Evolutionary conservation across 2,329 filamentous ascomycete genomes (phyloP).

Genomic region (Fusarium continuum): DNA sequence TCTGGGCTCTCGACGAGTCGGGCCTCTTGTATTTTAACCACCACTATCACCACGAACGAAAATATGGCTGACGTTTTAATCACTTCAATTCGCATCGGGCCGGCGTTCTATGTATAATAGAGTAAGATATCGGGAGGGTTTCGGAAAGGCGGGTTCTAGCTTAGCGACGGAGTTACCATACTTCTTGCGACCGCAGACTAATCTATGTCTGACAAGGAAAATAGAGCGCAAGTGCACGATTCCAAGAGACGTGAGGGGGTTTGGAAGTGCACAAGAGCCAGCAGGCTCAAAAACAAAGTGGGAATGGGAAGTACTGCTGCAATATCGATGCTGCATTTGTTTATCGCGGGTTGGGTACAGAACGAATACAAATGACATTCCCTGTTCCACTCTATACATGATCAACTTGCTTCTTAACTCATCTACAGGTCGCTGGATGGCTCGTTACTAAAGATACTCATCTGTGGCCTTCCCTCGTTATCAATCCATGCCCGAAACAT

Average conservation of each 20-base stretch:
- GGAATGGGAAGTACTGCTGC: constrained; percentile 18
- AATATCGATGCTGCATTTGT: constrained; percentile 19
- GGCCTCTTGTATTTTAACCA: constrained; percentile 35
- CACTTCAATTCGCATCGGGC: constrained; percentile 43
- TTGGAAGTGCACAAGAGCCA: constrained; percentile 4
- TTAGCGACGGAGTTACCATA: constrained; percentile 37
- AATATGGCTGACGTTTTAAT: constrained; percentile 36
- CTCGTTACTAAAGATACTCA: constrained; percentile 55
- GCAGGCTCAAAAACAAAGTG: constrained; percentile 9
- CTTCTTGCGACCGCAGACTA: constrained; percentile 30
- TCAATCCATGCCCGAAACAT: constrained; percentile 87
- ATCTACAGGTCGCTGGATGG: constrained; percentile 35
- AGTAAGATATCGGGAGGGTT: constrained; percentile 29
- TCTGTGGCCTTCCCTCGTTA: constrained; percentile 64
- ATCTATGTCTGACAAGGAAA: constrained; percentile 31
- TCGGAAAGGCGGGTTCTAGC: constrained; percentile 34
- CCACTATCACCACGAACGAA: constrained; percentile 29
- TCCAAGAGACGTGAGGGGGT: constrained; percentile 7
- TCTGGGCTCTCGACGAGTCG: constrained; percentile 5
- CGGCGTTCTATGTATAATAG: constrained; percentile 50
- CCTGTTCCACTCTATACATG: constrained; percentile 21
- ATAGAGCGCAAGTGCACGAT: constrained; percentile 29
- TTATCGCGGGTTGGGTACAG: constrained; percentile 29
- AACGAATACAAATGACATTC: constrained; percentile 42
- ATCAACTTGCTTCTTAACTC: not conserved